phyloP scores from a whole-genome alignment of 2,329 filamentous ascomycete species.

The Periglandula ipomoeae region DNA sequence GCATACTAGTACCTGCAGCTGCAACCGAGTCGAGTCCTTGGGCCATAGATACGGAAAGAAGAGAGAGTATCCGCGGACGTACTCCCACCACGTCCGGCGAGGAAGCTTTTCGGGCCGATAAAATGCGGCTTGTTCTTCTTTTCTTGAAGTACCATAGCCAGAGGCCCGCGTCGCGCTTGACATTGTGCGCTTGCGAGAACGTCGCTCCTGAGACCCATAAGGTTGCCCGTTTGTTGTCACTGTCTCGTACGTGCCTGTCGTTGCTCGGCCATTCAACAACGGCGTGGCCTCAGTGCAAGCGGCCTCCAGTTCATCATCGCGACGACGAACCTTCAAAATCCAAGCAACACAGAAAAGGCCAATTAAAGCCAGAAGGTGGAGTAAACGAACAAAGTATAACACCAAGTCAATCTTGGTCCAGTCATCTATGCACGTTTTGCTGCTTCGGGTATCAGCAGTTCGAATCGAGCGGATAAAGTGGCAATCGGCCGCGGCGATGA shows the following conservation, averaged over 20 bases:
- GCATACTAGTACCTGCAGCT: conserved; percentile 73
- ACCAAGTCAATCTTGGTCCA: conserved; percentile 49
- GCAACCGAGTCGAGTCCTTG: conserved; percentile 62
- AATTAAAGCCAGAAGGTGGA: conserved; percentile 54
- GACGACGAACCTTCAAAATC: conserved; percentile 30
- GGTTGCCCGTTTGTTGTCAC: conserved; percentile 22
- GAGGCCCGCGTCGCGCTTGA: conserved; percentile 28
- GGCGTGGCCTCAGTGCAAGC: conserved; percentile 51
- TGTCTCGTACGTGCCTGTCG: conserved; percentile 26
- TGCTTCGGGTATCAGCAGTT: conserved; percentile 15
- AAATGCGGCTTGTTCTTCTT: conserved; percentile 66
- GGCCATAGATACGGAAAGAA: conserved; percentile 98
- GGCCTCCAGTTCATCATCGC: conserved; percentile 29
- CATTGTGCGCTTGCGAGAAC: conserved; percentile 25
- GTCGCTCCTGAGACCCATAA: conserved; percentile 13
- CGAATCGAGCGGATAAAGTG: conserved; percentile 46
- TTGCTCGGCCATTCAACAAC: conserved; percentile 40
- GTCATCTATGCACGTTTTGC: conserved; percentile 24
- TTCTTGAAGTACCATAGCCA: conserved; percentile 21
- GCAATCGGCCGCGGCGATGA: conserved; percentile 57
- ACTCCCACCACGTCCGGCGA: conserved; percentile 92
- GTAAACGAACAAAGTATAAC: conserved; percentile 59
- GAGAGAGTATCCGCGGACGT: conserved; percentile 80
- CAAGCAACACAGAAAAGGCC: conserved; percentile 34
- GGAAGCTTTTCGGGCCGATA: conserved; percentile 81